A percentile compares a stretch with the other conserved stretches of the same genome.
Evolutionary conservation across 164 flowering plant species (phyloP).

Genomic region (Tetracentron sinense): DNA sequence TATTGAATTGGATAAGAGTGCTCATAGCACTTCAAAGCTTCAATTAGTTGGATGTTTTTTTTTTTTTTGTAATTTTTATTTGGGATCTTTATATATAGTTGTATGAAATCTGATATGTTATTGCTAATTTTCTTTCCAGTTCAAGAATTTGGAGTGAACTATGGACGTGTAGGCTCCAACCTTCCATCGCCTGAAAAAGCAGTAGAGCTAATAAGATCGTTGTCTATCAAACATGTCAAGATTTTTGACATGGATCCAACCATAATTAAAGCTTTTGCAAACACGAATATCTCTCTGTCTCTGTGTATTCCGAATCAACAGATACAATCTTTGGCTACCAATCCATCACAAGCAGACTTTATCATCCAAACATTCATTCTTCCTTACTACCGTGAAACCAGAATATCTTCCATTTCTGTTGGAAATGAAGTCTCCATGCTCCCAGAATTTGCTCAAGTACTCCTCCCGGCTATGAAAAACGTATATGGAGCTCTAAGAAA

Average conservation of each 20-base stretch:
- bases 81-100: too few species aligned
- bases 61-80: too few species aligned
- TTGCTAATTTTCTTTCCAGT: not conserved
- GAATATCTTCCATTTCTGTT: conserved; percentile 7
- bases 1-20: too few species aligned
- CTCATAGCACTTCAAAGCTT: too few species aligned
- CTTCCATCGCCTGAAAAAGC: conserved; percentile 1
- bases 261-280: conserved; percentile 1
- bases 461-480: conserved; percentile 7
- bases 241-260: conserved; percentile 8
- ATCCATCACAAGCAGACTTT: conserved; percentile 1
- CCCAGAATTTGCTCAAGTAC: conserved; percentile 4
- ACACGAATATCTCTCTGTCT: conserved; percentile 1
- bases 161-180: conserved; percentile 8
- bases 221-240: conserved; percentile 7
- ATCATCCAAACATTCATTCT: not conserved
- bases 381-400: not conserved
- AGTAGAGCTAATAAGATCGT: conserved; percentile 1
- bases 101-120: too few species aligned
- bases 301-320: conserved; percentile 7
- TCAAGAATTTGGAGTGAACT: conserved; percentile 3
- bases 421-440: conserved; percentile 12
- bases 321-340: conserved; percentile 1
- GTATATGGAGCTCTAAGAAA: not conserved
- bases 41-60: too few species aligned